Evolutionary conservation across 2,329 filamentous ascomycete species (phyloP).

Genomic region (Neofusicoccum sp.): DNA sequence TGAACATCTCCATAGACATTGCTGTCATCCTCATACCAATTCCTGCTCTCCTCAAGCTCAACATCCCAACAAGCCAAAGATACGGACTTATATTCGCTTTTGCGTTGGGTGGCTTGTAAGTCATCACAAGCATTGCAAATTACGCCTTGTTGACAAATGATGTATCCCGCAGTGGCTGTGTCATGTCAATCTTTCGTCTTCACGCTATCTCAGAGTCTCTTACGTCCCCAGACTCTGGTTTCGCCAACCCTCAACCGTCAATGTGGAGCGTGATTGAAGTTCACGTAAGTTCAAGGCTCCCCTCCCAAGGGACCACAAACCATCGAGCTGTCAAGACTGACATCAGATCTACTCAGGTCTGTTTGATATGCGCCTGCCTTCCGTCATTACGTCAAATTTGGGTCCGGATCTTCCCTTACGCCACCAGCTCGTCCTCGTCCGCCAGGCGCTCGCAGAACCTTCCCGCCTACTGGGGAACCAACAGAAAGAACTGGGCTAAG

Average conservation of each 20-base stretch:
- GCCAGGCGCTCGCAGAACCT: background rate
- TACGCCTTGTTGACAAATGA: background rate
- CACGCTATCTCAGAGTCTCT: background rate
- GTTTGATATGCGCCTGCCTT: constrained; percentile 37
- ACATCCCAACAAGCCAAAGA: background rate
- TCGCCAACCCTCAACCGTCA: background rate
- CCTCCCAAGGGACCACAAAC: background rate
- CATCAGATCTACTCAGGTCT: background rate
- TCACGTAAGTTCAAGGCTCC: background rate
- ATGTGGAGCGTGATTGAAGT: constrained; percentile 7
- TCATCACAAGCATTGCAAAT: background rate
- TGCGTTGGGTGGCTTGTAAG: constrained; percentile 11
- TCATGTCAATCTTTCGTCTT: background rate
- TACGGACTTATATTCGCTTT: background rate
- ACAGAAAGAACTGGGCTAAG: background rate
- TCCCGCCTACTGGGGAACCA: background rate
- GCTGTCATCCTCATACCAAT: constrained; percentile 5
- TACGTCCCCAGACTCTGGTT: background rate
- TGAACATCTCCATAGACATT: background rate
- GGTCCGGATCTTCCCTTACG: constrained; percentile 22
- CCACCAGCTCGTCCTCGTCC: background rate
- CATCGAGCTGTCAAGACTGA: background rate
- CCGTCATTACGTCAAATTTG: constrained; percentile 37
- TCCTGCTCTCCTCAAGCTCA: background rate
- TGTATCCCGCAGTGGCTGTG: background rate